These are phyloP conservation scores for Asterophora parasitica DNA, from an alignment of 768 basidiomycete species.

Conservation along the genomic window DNA sequence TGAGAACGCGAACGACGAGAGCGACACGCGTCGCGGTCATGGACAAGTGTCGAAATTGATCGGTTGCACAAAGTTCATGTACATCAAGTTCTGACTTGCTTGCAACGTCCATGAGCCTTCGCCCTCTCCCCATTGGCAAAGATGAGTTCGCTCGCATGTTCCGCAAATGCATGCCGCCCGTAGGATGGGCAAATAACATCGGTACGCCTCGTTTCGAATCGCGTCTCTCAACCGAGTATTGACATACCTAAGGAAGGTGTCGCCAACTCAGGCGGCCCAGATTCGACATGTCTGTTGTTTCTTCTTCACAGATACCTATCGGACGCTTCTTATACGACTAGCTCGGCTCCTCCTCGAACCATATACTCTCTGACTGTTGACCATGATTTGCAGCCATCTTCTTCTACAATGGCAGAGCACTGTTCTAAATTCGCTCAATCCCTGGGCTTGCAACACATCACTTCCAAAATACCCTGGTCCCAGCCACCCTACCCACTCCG, in stretches of 20 bases:
- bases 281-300: slow-evolving; percentile 76
- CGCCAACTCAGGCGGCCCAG: slow-evolving; percentile 79
- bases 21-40: slow-evolving; percentile 27
- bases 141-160: slow-evolving; percentile 49
- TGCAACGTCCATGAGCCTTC: slow-evolving; percentile 3
- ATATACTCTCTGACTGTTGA: slow-evolving; percentile 61
- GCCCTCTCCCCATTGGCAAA: slow-evolving; percentile 32
- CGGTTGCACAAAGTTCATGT: background rate
- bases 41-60: slow-evolving; percentile 4
- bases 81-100: too few species aligned
- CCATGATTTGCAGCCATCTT: slow-evolving; percentile 62
- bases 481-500: slow-evolving; percentile 41
- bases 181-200: slow-evolving; percentile 45
- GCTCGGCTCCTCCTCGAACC: slow-evolving; percentile 14
- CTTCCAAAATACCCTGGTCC: slow-evolving; percentile 54
- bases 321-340: slow-evolving; percentile 10
- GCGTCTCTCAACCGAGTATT: background rate
- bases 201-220: slow-evolving; percentile 27
- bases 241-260: slow-evolving; percentile 40
- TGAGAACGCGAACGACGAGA: slow-evolving; percentile 46
- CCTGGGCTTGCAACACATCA: slow-evolving; percentile 44
- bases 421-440: slow-evolving; percentile 38
- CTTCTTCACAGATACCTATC: slow-evolving; percentile 48
- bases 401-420: slow-evolving; percentile 48
- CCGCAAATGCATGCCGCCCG: slow-evolving; percentile 40